phyloP scores from a whole-genome alignment of 208 protist species.

The Trypanosoma theileri region DNA sequence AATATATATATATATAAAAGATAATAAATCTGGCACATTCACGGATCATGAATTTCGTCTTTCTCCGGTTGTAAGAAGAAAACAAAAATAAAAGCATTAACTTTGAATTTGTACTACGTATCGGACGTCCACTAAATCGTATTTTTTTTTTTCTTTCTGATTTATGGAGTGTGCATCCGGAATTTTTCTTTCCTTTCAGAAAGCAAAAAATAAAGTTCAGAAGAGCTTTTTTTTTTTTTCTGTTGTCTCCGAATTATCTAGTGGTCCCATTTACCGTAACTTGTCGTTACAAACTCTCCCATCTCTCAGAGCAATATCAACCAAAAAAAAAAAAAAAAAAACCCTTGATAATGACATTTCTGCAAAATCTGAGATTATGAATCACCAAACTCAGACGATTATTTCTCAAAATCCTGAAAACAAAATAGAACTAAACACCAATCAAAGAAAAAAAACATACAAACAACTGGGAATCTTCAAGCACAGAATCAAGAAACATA shows the following conservation, averaged over 20 bases:
- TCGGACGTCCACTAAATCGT: background rate
- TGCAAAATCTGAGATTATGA: background rate
- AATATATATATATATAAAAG: background rate
- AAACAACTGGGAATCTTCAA: background rate
- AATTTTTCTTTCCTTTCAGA: background rate
- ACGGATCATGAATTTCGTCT: background rate
- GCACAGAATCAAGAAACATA: conserved; percentile 22
- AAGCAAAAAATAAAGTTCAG: conserved; percentile 7
- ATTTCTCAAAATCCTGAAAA: conserved; percentile 2
- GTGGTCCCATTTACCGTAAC: background rate
- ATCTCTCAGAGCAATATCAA: background rate
- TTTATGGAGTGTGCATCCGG: too few species aligned
- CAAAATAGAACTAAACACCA: conserved; percentile 19
- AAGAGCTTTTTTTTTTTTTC: background rate
- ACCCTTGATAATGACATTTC: background rate
- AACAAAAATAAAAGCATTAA: background rate
- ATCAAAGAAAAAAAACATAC: conserved; percentile 24
- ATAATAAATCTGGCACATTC: background rate
- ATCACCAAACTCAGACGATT: background rate
- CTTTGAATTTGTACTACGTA: background rate
- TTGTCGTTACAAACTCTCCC: background rate
- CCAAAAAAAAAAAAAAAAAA: conserved; percentile 12
- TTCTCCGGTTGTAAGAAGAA: background rate
- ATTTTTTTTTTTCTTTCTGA: conserved; percentile 12
- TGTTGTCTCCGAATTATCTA: conserved; percentile 1